phyloP scores from a whole-genome alignment of 257 asterid genomes.

The Marsdenia floribunda region DNA sequence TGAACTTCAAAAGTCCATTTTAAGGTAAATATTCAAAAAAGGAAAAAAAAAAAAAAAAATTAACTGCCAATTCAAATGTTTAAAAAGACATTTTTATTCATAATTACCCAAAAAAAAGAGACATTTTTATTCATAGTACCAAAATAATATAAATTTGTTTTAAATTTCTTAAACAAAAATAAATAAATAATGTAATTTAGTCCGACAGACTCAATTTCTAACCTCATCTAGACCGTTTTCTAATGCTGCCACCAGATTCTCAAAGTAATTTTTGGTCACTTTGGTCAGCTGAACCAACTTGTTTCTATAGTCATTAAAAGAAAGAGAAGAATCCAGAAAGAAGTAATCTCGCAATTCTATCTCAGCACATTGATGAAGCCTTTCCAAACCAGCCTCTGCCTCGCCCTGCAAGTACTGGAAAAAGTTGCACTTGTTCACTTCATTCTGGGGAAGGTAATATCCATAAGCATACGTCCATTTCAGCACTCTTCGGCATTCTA shows the following conservation, averaged over 20 bases:
- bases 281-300: conserved; percentile 85
- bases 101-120: too few relatives aligned
- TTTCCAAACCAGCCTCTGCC: conserved; percentile 39
- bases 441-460: conserved; percentile 23
- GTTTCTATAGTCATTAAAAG: conserved; percentile 27
- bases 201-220: neutral
- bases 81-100: too few relatives aligned
- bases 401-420: conserved; percentile 40
- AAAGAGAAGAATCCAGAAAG: neutral
- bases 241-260: conserved; percentile 76
- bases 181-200: too few relatives aligned
- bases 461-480: conserved; percentile 48
- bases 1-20: too few relatives aligned
- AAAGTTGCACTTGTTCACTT: conserved; percentile 1
- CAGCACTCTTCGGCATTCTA: conserved; percentile 43
- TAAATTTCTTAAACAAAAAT: too few relatives aligned
- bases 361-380: conserved; percentile 45
- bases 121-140: too few relatives aligned
- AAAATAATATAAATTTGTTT: too few relatives aligned
- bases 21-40: too few relatives aligned
- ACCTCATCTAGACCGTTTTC: conserved; percentile 89
- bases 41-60: too few relatives aligned
- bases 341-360: conserved; percentile 31
- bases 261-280: conserved; percentile 74
- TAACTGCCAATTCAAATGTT: too few relatives aligned